A percentile compares a stretch with the other conserved stretches of the same genome.
These are phyloP conservation scores for Saururus chinensis DNA, from an alignment of 164 flowering plant species.

Conservation along the genomic window DNA sequence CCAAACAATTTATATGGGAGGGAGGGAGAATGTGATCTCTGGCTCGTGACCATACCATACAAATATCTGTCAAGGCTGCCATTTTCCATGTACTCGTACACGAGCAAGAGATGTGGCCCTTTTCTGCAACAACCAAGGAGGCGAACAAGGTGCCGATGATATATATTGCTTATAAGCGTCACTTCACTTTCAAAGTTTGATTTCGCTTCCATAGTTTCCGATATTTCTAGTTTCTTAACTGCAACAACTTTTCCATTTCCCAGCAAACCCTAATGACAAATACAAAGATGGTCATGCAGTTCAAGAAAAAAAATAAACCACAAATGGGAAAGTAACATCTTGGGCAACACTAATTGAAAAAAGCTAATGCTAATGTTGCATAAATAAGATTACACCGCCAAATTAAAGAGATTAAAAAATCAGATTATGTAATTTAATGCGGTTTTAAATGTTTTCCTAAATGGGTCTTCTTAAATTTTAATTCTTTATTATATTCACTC, in stretches of 20 bases:
- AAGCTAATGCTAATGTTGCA: too few relatives aligned
- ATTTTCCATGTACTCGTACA: constrained; percentile 51
- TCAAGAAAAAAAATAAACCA: background rate
- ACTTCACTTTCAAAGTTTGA: constrained; percentile 39
- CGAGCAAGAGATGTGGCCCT: constrained; percentile 37
- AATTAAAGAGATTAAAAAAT: too few relatives aligned
- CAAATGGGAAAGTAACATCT: background rate
- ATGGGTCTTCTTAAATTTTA: too few relatives aligned
- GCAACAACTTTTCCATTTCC: constrained; percentile 37
- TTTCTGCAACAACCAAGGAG: constrained; percentile 52
- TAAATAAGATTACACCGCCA: too few relatives aligned
- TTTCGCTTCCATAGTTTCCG: constrained; percentile 20
- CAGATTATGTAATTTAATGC: too few relatives aligned
- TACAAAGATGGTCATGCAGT: too few relatives aligned
- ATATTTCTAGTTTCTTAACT: constrained; percentile 36
- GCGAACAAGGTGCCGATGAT: constrained; percentile 47
- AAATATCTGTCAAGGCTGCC: constrained; percentile 45
- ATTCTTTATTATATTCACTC: too few relatives aligned
- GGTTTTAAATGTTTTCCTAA: too few relatives aligned
- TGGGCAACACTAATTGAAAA: background rate
- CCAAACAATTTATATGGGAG: too few relatives aligned
- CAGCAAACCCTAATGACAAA: background rate
- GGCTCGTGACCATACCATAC: constrained; percentile 16
- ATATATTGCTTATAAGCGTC: constrained; percentile 47
- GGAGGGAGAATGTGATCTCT: too few relatives aligned